Evolutionary conservation across 768 basidiomycete species (phyloP).

Genomic region (Collybiopsis confluens): DNA sequence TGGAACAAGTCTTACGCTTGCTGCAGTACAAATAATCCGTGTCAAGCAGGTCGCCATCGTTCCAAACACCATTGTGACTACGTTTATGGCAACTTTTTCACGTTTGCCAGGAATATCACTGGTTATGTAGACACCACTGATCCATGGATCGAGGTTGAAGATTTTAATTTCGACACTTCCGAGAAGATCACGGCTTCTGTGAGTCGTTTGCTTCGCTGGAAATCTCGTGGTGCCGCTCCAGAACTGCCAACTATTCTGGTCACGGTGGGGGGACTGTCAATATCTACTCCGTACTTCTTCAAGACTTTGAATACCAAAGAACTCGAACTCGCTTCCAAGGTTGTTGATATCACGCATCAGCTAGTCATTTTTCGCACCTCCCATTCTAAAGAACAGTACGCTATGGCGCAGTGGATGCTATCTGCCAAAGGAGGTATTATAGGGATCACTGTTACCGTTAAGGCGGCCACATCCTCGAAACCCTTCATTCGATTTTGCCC

Average conservation of each 20-base stretch:
- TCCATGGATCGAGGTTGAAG: slow-evolving; percentile 28
- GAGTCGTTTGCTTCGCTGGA: slow-evolving; percentile 31
- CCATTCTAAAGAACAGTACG: slow-evolving; percentile 27
- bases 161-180: slow-evolving; percentile 31
- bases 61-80: slow-evolving; percentile 37
- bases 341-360: slow-evolving; percentile 27
- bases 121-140: slow-evolving; percentile 31
- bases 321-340: slow-evolving; percentile 28
- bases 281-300: slow-evolving; percentile 30
- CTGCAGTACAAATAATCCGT: slow-evolving; percentile 30
- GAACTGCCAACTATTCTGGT: slow-evolving; percentile 33
- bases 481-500: slow-evolving; percentile 34
- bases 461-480: slow-evolving; percentile 28
- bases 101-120: slow-evolving; percentile 25
- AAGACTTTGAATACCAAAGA: slow-evolving; percentile 33
- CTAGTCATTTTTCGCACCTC: slow-evolving; percentile 33
- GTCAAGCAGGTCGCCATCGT: slow-evolving; percentile 31
- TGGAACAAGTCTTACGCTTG: slow-evolving; percentile 32
- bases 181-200: slow-evolving; percentile 21
- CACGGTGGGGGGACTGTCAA: slow-evolving; percentile 30
- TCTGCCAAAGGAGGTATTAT: slow-evolving; percentile 30
- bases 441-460: slow-evolving; percentile 31
- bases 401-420: slow-evolving; percentile 37
- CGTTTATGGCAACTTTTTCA: slow-evolving; percentile 35
- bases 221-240: slow-evolving; percentile 25